phyloP scores from a whole-genome alignment of 768 basidiomycete species.

The Xerocomellus intermedius region DNA sequence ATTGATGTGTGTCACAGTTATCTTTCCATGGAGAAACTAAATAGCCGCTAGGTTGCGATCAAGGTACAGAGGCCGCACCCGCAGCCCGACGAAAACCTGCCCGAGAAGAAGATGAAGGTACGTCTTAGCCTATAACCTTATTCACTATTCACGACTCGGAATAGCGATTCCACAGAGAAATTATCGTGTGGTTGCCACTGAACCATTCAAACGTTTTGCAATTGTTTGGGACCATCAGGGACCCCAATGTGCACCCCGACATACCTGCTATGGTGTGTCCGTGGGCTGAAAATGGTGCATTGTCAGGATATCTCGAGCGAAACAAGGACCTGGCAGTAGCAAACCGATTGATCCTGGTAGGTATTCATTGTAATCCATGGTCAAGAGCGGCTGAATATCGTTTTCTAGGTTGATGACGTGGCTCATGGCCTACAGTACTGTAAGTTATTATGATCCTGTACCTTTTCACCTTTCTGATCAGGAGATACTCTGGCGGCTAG shows the following conservation, averaged over 20 bases:
- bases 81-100: not conserved
- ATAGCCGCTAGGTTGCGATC: not conserved
- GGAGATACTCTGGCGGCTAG: not conserved
- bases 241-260: not conserved
- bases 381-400: not conserved
- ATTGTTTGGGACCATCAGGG: not conserved
- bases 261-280: conserved; percentile 1
- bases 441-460: not conserved
- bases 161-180: not conserved
- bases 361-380: not conserved
- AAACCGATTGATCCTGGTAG: not conserved
- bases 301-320: not conserved
- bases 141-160: not conserved
- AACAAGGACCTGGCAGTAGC: not conserved
- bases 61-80: not conserved
- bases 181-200: not conserved
- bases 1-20: not conserved
- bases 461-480: not conserved
- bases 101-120: not conserved
- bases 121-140: not conserved
- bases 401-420: not conserved
- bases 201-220: not conserved
- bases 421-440: conserved; percentile 1
- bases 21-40: not conserved
- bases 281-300: not conserved